A percentile compares a stretch with the other conserved stretches of the same genome.
phyloP scores from a whole-genome alignment of 805 yeast species.

The Barnettozyma californica region DNA sequence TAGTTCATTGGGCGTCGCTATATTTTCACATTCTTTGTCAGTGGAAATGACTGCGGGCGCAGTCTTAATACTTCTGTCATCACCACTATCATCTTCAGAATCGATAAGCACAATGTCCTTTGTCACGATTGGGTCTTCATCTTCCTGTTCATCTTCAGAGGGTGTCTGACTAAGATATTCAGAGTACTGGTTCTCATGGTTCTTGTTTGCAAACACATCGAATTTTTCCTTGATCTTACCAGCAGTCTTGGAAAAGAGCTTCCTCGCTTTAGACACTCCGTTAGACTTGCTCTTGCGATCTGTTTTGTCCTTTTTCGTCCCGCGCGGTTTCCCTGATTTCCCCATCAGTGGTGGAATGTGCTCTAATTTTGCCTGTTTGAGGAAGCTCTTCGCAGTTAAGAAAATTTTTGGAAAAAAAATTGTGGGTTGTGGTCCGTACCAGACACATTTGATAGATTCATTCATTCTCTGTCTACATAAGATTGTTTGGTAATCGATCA shows the following conservation, averaged over 20 bases:
- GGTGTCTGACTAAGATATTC: conserved; percentile 1
- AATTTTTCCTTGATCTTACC: conserved; percentile 15
- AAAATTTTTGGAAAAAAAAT: background rate
- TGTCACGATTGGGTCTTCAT: conserved; percentile 2
- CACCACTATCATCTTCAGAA: conserved; percentile 8
- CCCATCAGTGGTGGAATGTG: background rate
- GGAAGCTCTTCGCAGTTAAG: background rate
- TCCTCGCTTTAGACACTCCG: conserved; percentile 8
- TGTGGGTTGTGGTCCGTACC: background rate
- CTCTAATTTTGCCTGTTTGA: background rate
- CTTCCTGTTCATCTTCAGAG: conserved; percentile 8
- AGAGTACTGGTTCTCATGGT: conserved; percentile 22
- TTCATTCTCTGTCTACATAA: no score
- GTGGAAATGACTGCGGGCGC: background rate
- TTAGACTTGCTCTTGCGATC: background rate
- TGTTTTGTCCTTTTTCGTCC: background rate
- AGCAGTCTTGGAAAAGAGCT: conserved; percentile 10
- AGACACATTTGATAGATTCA: background rate
- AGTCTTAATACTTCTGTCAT: conserved; percentile 2
- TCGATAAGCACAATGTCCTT: conserved; percentile 7
- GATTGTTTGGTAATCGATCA: no score
- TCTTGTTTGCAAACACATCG: conserved; percentile 20
- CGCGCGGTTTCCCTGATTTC: background rate
- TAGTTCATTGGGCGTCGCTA: conserved; percentile 23
- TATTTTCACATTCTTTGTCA: background rate